Conservation (phyloP, 768 basidiomycete genomes). For the Tubosaeta sp. region DNA sequence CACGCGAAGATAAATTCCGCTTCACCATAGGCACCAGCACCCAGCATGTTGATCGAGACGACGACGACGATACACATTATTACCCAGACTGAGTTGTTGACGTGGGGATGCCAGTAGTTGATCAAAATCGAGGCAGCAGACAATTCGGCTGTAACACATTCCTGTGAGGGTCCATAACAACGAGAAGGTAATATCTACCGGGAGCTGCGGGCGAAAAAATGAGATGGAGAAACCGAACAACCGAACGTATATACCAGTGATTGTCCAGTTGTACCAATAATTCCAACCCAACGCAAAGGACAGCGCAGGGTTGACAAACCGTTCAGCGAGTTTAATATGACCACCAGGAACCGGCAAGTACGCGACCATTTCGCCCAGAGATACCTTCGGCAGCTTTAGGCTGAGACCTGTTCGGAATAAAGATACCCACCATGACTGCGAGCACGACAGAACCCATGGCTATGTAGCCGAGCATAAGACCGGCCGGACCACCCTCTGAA, state of each 20-base stretch:
- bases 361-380: slow-evolving; percentile 58
- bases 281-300: slow-evolving; percentile 56
- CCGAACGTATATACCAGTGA: slow-evolving; percentile 13
- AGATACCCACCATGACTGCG: slow-evolving; percentile 56
- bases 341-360: slow-evolving; percentile 77
- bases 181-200: slow-evolving; percentile 13
- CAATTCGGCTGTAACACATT: slow-evolving; percentile 23
- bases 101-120: slow-evolving; percentile 59
- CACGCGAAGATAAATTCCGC: slow-evolving; percentile 84
- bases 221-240: background rate
- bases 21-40: slow-evolving; percentile 78
- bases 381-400: slow-evolving; percentile 39
- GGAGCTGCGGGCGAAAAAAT: slow-evolving; percentile 16
- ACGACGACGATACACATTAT: slow-evolving; percentile 71
- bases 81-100: slow-evolving; percentile 75
- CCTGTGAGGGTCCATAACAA: background rate
- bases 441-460: slow-evolving; percentile 65
- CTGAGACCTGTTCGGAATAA: too few relatives aligned
- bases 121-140: slow-evolving; percentile 65
- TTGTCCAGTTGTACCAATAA: slow-evolving; percentile 42
- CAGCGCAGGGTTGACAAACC: slow-evolving; percentile 74
- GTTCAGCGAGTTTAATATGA: slow-evolving; percentile 76
- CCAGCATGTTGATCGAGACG: slow-evolving; percentile 69
- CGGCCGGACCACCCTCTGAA: slow-evolving; percentile 62
- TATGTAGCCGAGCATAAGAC: slow-evolving; percentile 68